Base-by-base conservation (phyloP, 2,329 filamentous ascomycete genomes). In the Exophiala spinifera region DNA sequence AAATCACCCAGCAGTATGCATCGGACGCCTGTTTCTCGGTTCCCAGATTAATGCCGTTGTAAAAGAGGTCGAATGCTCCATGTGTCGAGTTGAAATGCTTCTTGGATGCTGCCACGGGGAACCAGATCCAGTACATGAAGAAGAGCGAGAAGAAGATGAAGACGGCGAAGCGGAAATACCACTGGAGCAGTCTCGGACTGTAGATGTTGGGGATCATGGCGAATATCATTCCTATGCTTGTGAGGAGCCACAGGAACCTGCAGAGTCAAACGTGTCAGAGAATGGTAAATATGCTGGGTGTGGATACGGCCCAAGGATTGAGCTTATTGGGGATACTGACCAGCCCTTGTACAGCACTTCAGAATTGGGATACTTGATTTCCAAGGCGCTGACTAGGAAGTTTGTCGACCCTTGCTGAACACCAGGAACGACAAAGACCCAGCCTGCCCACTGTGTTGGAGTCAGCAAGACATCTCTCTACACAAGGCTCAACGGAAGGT, bases 351-450 rank as follows among this genome's bases (percentile, higher is more conserved):
- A 48, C 15, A 74, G 55, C 3, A 72, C 60, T 14, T 61, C 55
- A 0, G 64, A 60, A 44, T 69, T 58, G 3, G 71, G 71, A 57
- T 73, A 72, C 46, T 65, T 61, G 58, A 73, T 70, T 59, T 71
- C 64, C 15, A 73, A 62, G n/a, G 69, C 70, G 15, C 67, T 66
- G n/a, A 74, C 62, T 14, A 74, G 61, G 56, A 74, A 72, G 49
- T 72, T 72, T 7, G 71, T 73, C 1, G 67, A 56, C 5, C 71
- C 72, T 58, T 73, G 71, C 55, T 72, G 70, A 2, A 72, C 69
- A 6, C 70, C 72, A 1, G 71, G 72, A 0, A 73, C 70, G n/a
- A 72, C 67, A 33, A 63, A 64, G 21, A 70, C 50, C 69, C 68
- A 70, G 21, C 68, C 68, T 11, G 64, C 64, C 66, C 67, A 72